Evolutionary conservation across 306 rosid species (phyloP).

Genomic region (Arachis hypogaea): DNA sequence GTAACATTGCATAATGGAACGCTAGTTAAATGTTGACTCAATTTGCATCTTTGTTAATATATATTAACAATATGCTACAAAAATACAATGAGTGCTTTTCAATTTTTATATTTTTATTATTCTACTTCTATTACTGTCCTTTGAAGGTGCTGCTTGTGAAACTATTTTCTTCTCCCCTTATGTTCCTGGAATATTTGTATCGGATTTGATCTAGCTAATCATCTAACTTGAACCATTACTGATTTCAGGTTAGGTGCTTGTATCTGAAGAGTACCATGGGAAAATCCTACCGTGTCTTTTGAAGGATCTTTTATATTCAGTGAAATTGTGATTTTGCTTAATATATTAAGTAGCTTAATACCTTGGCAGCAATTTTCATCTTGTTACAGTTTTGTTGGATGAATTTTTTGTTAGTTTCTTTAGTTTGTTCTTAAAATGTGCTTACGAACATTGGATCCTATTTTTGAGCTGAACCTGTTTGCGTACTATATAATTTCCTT

Average conservation of each 20-base stretch:
- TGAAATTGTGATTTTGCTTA: background rate
- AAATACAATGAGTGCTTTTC: too few species aligned
- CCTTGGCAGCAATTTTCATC: constrained; percentile 1
- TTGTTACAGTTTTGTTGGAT: background rate
- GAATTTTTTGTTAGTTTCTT: background rate
- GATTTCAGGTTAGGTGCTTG: constrained; percentile 44
- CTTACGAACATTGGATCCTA: background rate
- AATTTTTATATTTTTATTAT: too few species aligned
- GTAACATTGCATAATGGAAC: too few species aligned
- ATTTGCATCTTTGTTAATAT: background rate
- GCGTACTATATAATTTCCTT: too few species aligned
- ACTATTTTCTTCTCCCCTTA: background rate
- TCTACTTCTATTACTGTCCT: background rate
- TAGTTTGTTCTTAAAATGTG: background rate
- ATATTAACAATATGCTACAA: too few species aligned
- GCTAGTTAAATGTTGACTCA: background rate
- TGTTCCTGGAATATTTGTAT: background rate
- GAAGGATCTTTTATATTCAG: background rate
- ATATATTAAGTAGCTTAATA: background rate
- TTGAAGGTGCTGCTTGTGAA: background rate
- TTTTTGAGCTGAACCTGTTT: background rate
- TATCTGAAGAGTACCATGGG: constrained; percentile 48
- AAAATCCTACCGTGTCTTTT: constrained; percentile 37
- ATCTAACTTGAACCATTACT: background rate
- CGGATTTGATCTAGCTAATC: background rate